Evolutionary conservation across 805 yeast species (phyloP), one percentile per base, ranked within the genome.

Genomic region (Pichia gijzeniarum): DNA sequence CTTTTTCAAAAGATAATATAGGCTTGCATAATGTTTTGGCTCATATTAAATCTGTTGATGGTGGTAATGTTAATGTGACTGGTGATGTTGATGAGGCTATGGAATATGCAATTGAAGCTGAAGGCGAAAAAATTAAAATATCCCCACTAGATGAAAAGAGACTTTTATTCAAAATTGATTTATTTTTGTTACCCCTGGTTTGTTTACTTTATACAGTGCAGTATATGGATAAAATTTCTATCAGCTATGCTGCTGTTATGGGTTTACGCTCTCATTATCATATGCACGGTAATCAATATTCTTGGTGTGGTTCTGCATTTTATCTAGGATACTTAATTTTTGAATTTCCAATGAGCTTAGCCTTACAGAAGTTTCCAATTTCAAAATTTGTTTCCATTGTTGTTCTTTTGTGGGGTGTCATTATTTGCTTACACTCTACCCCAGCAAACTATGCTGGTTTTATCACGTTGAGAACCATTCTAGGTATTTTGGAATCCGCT

Each of bases 191-290:
- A 53, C 80, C 85, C 1, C 46, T 78, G 43, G 64, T 79, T 62
- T 71, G 74, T 50, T 46, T 71, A 20, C 53, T 76, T 21, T 74
- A 76, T 59, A 68, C 75, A 13, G 59, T 72, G 18, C 84, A 79
- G 59, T 75, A 68, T 52, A 74, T 80, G 79, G 87, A 80, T 61
- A 80, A 80, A 57, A 61, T 66, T 19, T 64, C 82, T 4, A 71
- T 67, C 40, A 65, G 76, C 18, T 72, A 70, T 45, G 83, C 85
- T 0, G 70, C 84, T 1, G 69, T 81, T 43, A 56, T 79, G 71
- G 85, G 85, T 3, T 54, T 81, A 18, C 58, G 70, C 43, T 56
- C 58, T 2, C 81, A 77, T 49, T 59, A 77, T 46, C 54, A 69
- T 21, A 74, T 81, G 79, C 40, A 51, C 22, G 76, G 78, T 3